phyloP scores from a whole-genome alignment of 805 yeast genomes.

The Martiniozyma abietophila region DNA sequence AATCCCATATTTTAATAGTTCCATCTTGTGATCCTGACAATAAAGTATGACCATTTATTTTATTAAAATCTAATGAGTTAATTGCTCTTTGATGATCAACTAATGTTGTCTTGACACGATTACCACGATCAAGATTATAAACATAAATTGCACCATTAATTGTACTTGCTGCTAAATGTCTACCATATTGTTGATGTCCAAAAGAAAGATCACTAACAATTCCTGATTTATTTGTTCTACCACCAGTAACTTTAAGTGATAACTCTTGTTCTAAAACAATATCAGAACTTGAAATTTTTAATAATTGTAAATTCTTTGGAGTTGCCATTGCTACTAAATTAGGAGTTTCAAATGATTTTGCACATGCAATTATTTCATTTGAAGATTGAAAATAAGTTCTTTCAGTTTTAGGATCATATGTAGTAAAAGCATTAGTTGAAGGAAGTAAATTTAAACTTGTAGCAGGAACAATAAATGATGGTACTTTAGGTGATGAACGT shows the following conservation, averaged over 20 bases:
- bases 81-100: slow-evolving; percentile 39
- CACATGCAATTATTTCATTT: slow-evolving; percentile 28
- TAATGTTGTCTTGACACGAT: slow-evolving; percentile 22
- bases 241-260: slow-evolving; percentile 18
- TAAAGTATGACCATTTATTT: slow-evolving; percentile 31
- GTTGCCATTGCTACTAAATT: slow-evolving; percentile 34
- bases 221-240: slow-evolving; percentile 30
- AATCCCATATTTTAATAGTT: slow-evolving; percentile 66
- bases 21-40: slow-evolving; percentile 77
- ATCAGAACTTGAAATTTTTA: slow-evolving; percentile 26
- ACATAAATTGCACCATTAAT: slow-evolving; percentile 39
- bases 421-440: slow-evolving; percentile 11
- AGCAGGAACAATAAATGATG: slow-evolving; percentile 7
- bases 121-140: slow-evolving; percentile 24
- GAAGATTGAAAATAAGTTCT: slow-evolving; percentile 23
- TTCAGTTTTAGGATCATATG: slow-evolving; percentile 15
- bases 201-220: slow-evolving; percentile 34
- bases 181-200: slow-evolving; percentile 32
- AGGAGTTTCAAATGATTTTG: slow-evolving; percentile 26
- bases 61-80: slow-evolving; percentile 34
- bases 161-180: slow-evolving; percentile 34
- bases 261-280: slow-evolving; percentile 29
- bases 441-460: not conserved
- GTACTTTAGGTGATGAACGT: slow-evolving; percentile 15
- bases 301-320: slow-evolving; percentile 31